These are phyloP conservation scores for Cyphellophora attinorum DNA, from an alignment of 2,329 filamentous ascomycete species.

Conservation along the genomic window DNA sequence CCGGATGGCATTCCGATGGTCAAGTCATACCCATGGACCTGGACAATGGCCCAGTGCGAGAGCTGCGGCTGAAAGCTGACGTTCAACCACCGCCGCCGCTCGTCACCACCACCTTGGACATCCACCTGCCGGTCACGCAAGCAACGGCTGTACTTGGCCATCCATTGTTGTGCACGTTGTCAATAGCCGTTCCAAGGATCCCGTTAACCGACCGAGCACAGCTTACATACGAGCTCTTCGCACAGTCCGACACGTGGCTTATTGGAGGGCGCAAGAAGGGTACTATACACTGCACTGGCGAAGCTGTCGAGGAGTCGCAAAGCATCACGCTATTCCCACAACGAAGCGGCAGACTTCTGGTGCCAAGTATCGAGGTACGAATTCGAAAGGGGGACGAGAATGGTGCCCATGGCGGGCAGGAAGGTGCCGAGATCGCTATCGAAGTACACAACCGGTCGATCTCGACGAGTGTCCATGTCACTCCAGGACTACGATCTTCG, in stretches of 20 bases:
- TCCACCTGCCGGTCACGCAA: not conserved
- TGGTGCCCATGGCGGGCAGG: constrained; percentile 16
- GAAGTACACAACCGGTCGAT: constrained; percentile 75
- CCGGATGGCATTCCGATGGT: constrained; percentile 44
- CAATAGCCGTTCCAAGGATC: not conserved
- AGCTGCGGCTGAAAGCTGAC: constrained; percentile 81
- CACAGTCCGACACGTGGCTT: constrained; percentile 68
- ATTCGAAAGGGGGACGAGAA: constrained; percentile 7
- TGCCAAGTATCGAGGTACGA: constrained; percentile 70
- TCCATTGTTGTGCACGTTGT: constrained; percentile 35
- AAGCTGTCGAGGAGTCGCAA: constrained; percentile 32
- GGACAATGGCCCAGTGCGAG: constrained; percentile 27
- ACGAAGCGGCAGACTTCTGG: constrained; percentile 64
- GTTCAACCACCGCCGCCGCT: constrained; percentile 75
- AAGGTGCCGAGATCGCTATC: constrained; percentile 41
- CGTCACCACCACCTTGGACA: constrained; percentile 44
- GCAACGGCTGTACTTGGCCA: constrained; percentile 31
- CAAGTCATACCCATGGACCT: constrained; percentile 7
- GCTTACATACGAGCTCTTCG: constrained; percentile 66
- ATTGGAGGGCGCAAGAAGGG: constrained; percentile 72
- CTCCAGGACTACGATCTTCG: constrained; percentile 60
- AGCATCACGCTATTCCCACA: constrained; percentile 71
- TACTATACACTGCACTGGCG: constrained; percentile 47
- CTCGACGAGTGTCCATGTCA: constrained; percentile 66
- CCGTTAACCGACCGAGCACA: constrained; percentile 2